Conservation (phyloP, 2,329 filamentous ascomycete species). For the Exophiala bonariae region DNA sequence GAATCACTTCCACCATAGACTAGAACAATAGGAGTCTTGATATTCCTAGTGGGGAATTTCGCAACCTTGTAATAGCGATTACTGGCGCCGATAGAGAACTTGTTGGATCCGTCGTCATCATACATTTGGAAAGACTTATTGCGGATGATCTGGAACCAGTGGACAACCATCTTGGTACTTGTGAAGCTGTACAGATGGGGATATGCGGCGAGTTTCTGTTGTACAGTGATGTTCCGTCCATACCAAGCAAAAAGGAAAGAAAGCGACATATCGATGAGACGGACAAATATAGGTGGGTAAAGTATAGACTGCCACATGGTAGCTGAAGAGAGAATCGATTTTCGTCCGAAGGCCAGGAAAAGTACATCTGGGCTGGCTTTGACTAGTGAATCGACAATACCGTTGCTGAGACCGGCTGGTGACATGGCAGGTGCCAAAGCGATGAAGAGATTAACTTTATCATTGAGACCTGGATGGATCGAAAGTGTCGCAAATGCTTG, state of each 20-base stretch:
- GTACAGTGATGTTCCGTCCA: constrained; percentile 75
- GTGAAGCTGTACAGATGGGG: constrained; percentile 96
- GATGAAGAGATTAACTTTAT: constrained; percentile 93
- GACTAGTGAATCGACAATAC: constrained; percentile 86
- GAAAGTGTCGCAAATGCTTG: constrained; percentile 93
- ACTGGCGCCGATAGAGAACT: constrained; percentile 67
- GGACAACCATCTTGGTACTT: constrained; percentile 93
- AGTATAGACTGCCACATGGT: constrained; percentile 97
- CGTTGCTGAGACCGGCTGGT: constrained; percentile 83
- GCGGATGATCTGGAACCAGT: constrained; percentile 99
- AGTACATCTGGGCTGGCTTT: constrained; percentile 91
- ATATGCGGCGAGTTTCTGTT: constrained; percentile 93
- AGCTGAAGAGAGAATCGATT: constrained; percentile 86
- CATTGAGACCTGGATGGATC: constrained; percentile 87
- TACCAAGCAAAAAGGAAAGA: constrained; percentile 88
- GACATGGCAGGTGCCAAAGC: constrained; percentile 96
- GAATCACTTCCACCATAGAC: constrained; percentile 94
- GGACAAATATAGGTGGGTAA: constrained; percentile 90
- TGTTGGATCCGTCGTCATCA: constrained; percentile 86
- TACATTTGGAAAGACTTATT: constrained; percentile 98
- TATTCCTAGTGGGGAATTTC: constrained; percentile 94
- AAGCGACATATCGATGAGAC: constrained; percentile 79
- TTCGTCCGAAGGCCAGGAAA: constrained; percentile 87
- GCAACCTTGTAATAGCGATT: constrained; percentile 94
- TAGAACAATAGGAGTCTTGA: constrained; percentile 90